These are phyloP conservation scores for Xylaria sp. DNA, from an alignment of 2,329 filamentous ascomycete species.

Conservation along the genomic window DNA sequence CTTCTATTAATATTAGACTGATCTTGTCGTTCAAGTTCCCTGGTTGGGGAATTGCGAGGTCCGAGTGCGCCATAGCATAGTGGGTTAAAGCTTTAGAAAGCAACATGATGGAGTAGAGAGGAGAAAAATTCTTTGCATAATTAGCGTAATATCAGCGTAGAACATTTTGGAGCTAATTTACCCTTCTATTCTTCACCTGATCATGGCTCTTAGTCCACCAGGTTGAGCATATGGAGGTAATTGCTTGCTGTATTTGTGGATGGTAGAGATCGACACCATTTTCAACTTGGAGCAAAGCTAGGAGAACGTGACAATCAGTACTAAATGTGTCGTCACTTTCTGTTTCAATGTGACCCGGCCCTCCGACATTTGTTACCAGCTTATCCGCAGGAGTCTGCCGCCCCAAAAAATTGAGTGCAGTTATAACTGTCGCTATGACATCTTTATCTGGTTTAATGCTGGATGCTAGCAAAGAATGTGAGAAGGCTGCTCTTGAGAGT, in stretches of 20 bases:
- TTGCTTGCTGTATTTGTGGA: neutral
- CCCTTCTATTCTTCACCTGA: neutral
- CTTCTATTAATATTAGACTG: neutral
- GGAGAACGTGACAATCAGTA: neutral
- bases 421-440: neutral
- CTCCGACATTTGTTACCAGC: neutral
- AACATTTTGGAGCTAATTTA: neutral
- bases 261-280: neutral
- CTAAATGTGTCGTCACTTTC: neutral
- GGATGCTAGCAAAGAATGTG: neutral
- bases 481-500: neutral
- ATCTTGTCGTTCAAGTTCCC: neutral
- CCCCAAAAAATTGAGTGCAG: neutral
- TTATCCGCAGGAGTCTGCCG: neutral
- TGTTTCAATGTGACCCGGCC: neutral
- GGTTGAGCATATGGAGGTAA: neutral
- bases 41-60: neutral
- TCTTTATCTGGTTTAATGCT: neutral
- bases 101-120: neutral
- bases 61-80: neutral
- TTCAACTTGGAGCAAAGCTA: neutral
- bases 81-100: neutral
- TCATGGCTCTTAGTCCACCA: constrained; percentile 1
- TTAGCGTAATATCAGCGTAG: neutral
- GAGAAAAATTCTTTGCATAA: neutral